Base-by-base conservation (phyloP, 192 early-diverging fungal genomes). In the Coemansia javaensis region DNA sequence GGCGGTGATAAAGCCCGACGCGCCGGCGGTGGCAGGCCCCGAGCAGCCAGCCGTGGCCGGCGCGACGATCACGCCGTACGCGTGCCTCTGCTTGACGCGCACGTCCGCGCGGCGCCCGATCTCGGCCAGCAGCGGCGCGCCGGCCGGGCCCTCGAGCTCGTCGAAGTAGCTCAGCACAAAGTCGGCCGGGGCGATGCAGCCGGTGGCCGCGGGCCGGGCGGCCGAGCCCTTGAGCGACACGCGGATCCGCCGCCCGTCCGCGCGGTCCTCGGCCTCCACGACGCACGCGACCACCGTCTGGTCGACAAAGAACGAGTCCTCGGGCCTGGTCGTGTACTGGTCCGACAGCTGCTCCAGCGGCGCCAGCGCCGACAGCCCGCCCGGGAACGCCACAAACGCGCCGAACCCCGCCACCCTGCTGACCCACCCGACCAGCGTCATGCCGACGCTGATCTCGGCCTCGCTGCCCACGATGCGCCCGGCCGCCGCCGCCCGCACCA, bases 241-340 rank as follows among this genome's bases (percentile, higher is more conserved):
- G 8, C 79, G 60, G 15, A 82, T 56, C 51, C 67, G 73, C 7
- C 66, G 56, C 33, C 53, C 63, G 14, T 70, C 70, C 13, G 47
- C 31, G 15, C 36, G 20, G 30, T 64, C 51, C 23, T 89, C 81
- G 23, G 88, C 64, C 24, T 50, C 57, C 35, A 53, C 47, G n/a
- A 93, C 71, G 24, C 46, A 59, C 9, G 79, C 81, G 28, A 88
- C 28, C 7, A 93, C 88, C 12, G 86, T 85, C 56, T 93, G 90
- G 39, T 83, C 79, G 18, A 42, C 44, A 24, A 67, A 38, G 40
- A 88, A 79, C 17, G 63, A 36, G 12, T 83, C 79, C 32, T 63
- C 57, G 1, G 83, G 59, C 3, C 67, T 55, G 8, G 84, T 52
- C 0, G 90, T 76, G 49, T 68, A 88, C 31, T 64, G 56, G 53